These are phyloP conservation scores for Wickerhamiella slavikovae DNA, from an alignment of 805 yeast genomes.

Conservation along the genomic window DNA sequence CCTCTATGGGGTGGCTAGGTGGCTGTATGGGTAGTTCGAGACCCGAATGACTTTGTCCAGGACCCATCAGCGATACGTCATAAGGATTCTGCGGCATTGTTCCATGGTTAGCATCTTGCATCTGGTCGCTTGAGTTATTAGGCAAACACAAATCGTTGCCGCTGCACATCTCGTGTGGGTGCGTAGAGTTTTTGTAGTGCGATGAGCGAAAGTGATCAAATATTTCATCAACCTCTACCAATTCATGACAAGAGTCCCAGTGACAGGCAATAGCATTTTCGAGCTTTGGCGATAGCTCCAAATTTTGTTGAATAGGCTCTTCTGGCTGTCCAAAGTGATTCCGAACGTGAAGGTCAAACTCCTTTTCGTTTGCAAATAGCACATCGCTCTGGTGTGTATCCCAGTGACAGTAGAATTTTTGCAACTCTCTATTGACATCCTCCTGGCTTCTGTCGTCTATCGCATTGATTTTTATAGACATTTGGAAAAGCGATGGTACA, in stretches of 20 bases:
- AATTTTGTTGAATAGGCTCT: not conserved
- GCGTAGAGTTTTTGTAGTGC: constrained; percentile 14
- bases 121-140: too few relatives aligned
- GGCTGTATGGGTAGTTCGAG: too few relatives aligned
- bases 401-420: constrained; percentile 18
- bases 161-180: constrained; percentile 9
- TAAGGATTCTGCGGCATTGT: too few relatives aligned
- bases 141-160: too few relatives aligned
- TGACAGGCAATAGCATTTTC: constrained; percentile 15
- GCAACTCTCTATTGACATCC: too few relatives aligned
- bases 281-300: not conserved
- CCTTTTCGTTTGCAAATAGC: constrained; percentile 12
- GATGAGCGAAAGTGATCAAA: constrained; percentile 10
- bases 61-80: too few relatives aligned
- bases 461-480: too few relatives aligned
- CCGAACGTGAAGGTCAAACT: constrained; percentile 14
- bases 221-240: constrained; percentile 12
- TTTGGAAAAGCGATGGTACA: too few relatives aligned
- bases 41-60: too few relatives aligned
- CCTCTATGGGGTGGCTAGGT: too few relatives aligned
- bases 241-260: constrained; percentile 22
- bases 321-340: constrained; percentile 6
- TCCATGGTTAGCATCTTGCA: too few relatives aligned
- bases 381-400: constrained; percentile 16
- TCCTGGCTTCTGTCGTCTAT: too few relatives aligned